Percentiles rank a stretch among this genome's conserved stretches.
Conservation (phyloP, 305 asterid genomes). For the Fraxinus dipetala region DNA sequence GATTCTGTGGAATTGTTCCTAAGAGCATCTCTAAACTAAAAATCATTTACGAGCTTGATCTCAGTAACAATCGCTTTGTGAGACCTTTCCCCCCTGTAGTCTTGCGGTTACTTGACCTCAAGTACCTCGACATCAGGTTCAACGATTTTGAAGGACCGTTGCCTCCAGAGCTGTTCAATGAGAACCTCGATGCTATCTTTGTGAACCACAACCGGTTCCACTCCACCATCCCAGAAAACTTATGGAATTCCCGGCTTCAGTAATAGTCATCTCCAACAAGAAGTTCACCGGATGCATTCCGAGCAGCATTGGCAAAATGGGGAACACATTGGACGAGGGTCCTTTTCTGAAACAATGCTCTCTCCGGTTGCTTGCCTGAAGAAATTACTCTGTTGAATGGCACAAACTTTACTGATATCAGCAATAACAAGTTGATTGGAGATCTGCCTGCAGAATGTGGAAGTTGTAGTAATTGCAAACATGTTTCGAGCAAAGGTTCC, state of each 20-base stretch:
- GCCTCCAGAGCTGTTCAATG: slow-evolving; percentile 47
- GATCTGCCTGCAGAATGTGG: slow-evolving; percentile 48
- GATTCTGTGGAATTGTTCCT: slow-evolving; percentile 66
- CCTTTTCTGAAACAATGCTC: slow-evolving; percentile 30
- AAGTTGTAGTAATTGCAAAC: slow-evolving; percentile 41
- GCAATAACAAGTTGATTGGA: slow-evolving; percentile 24
- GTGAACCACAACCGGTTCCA: slow-evolving; percentile 60
- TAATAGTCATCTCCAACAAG: slow-evolving; percentile 56
- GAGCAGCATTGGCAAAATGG: slow-evolving; percentile 58
- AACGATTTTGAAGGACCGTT: slow-evolving; percentile 68
- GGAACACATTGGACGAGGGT: slow-evolving; percentile 55
- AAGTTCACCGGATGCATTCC: slow-evolving; percentile 67
- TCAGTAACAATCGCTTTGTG: slow-evolving; percentile 58
- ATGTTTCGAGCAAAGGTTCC: slow-evolving; percentile 42
- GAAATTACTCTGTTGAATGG: slow-evolving; percentile 51
- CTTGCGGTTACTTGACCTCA: slow-evolving; percentile 43
- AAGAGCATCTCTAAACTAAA: slow-evolving; percentile 38
- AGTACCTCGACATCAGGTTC: slow-evolving; percentile 59
- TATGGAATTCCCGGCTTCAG: slow-evolving; percentile 63
- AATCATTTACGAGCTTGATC: slow-evolving; percentile 52
- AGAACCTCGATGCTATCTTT: slow-evolving; percentile 60
- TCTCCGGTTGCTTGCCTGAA: slow-evolving; percentile 64
- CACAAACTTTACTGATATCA: slow-evolving; percentile 40
- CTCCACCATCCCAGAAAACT: slow-evolving; percentile 50
- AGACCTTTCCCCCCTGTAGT: slow-evolving; percentile 53